Base-by-base conservation (phyloP, 2,329 filamentous ascomycete species). In the Aspergillus persii region DNA sequence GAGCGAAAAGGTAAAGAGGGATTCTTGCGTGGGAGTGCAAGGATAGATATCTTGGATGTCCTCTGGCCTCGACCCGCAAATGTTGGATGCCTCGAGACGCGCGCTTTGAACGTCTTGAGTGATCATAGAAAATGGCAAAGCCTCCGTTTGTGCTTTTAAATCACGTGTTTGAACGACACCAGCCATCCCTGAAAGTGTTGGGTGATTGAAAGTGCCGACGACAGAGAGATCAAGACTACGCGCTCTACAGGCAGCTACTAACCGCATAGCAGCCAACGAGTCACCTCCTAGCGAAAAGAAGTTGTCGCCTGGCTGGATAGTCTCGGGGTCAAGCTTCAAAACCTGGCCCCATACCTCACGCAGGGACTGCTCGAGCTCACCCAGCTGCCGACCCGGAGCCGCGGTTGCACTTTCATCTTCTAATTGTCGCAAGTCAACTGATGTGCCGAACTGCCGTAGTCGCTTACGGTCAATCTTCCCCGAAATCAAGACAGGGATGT, bases 401-500 rank as follows among this genome's bases (percentile, higher is more conserved):
- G 31, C 61, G 1, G 56, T 57, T 2, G 55, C 56, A 30, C 54
- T 61, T 60, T 72, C 62, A 29, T 71, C 36, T 41, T 41, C 69
- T 5, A 74, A 50, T 53, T 71, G 63, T n/a, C 72, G 68, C 54
- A 75, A 47, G 60, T 75, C 71, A 1, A 74, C 63, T 3, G 67
- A 68, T 15, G 69, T 58, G 4, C 75, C 76, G 47, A 78, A 71
- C 18, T 68, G 64, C 6, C 74, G 62, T n/a, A 73, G 68, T 39
- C 69, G 63, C 62, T 77, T 78, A 39, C 72, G 75, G 61, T 79
- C 76, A 1, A 71, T 76, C 66, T 83, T 83, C 2, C 78, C 77
- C 3, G 79, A 80, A 12, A 76, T 73, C 9, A 77, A 61, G 1
- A 73, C 68, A 0, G 80, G 80, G 26, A 82, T 74, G 7, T 72